phyloP scores from a whole-genome alignment of 768 basidiomycete genomes.

The Mycena pura region DNA sequence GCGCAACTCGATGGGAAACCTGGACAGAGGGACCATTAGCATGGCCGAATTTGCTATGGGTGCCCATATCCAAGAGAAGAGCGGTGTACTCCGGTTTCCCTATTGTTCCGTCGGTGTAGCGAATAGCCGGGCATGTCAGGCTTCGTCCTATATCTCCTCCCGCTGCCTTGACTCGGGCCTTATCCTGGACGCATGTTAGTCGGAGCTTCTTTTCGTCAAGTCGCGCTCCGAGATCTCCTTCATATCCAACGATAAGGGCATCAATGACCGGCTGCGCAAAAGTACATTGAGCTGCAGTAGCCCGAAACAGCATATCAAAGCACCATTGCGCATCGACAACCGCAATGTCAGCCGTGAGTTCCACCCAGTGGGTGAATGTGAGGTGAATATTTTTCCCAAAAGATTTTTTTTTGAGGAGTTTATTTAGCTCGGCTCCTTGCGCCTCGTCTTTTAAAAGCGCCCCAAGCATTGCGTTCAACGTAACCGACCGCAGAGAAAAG shows the following conservation, averaged over 20 bases:
- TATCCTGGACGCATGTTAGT: not conserved
- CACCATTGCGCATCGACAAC: not conserved
- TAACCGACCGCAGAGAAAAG: too few relatives aligned
- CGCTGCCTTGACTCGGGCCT: not conserved
- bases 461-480: too few relatives aligned
- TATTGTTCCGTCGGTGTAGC: not conserved
- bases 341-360: not conserved
- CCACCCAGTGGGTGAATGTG: not conserved
- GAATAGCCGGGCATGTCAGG: not conserved
- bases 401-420: too few relatives aligned
- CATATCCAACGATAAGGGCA: not conserved
- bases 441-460: too few relatives aligned
- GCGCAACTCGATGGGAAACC: not conserved
- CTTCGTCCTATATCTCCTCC: not conserved
- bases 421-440: too few relatives aligned
- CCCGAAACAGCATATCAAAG: not conserved
- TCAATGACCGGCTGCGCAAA: slow-evolving; percentile 5
- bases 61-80: slow-evolving; percentile 3
- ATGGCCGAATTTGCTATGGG: too few relatives aligned
- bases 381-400: not conserved
- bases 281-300: not conserved
- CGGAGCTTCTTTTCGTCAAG: not conserved
- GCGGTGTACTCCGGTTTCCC: not conserved
- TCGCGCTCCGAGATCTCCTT: not conserved
- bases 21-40: not conserved